Evolutionary conservation across 73 alveolate genomes (phyloP).

Genomic region (Symbiodinium natans): DNA sequence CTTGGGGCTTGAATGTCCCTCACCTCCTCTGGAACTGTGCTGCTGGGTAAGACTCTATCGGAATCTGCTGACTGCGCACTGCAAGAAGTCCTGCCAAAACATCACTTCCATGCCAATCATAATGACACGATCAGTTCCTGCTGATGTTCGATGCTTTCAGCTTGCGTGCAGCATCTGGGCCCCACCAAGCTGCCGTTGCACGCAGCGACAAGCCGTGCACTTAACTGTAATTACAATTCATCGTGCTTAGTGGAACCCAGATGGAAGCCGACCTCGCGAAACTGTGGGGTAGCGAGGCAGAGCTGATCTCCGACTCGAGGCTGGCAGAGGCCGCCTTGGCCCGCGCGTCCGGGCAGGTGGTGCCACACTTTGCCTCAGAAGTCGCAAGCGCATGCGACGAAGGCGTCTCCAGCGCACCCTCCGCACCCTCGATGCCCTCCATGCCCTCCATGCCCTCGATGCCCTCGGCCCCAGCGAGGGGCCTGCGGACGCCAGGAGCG

Average conservation of each 20-base stretch:
- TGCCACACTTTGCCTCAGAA: background rate
- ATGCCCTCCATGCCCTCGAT: too few species aligned
- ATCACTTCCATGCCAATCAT: too few species aligned
- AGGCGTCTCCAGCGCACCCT: background rate
- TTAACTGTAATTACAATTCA: background rate
- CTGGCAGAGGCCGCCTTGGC: background rate
- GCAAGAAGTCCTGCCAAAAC: too few species aligned
- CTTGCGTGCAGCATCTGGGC: too few species aligned
- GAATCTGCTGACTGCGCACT: too few species aligned
- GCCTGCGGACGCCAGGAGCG: background rate
- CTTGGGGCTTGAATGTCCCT: too few species aligned
- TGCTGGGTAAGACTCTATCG: too few species aligned
- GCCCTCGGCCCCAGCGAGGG: background rate
- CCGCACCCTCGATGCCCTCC: background rate
- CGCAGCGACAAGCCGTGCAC: background rate
- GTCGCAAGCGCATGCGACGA: background rate
- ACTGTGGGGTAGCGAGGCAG: background rate
- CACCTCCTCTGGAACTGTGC: too few species aligned
- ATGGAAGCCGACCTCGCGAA: background rate
- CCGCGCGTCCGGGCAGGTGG: background rate
- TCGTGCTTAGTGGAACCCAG: too few species aligned
- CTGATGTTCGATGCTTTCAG: too few species aligned
- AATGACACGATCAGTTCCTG: too few species aligned
- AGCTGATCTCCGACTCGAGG: conserved; percentile 7
- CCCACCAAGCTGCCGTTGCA: background rate